These are phyloP conservation scores for Glebionis coronaria DNA, from an alignment of 129 eudicot species.

Conservation along the genomic window DNA sequence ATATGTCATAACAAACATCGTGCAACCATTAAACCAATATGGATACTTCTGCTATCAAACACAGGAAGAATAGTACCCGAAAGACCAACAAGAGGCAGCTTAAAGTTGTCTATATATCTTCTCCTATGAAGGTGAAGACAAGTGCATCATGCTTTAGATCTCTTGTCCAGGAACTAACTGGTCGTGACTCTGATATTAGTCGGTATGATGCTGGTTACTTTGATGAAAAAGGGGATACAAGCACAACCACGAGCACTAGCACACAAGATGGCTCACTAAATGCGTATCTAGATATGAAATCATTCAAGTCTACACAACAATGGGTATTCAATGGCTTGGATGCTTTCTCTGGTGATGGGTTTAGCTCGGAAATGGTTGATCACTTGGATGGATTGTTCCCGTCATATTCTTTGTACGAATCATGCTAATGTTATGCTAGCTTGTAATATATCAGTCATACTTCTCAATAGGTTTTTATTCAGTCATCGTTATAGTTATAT, in stretches of 20 bases:
- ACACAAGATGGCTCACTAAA: conserved; percentile 9
- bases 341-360: conserved; percentile 35
- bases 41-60: not conserved
- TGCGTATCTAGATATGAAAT: not conserved
- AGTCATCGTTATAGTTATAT: no score
- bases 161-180: conserved; percentile 74
- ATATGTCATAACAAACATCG: not conserved
- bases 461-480: no score
- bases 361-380: conserved; percentile 26
- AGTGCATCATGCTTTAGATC: conserved; percentile 54
- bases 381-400: conserved; percentile 37
- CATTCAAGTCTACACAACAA: conserved; percentile 6
- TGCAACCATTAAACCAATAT: not conserved
- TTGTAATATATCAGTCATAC: no score
- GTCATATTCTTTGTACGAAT: conserved; percentile 2
- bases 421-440: no score
- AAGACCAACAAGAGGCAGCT: conserved; percentile 30
- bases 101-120: conserved; percentile 78
- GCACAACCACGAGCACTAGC: not conserved
- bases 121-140: conserved; percentile 72
- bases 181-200: conserved; percentile 59
- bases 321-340: conserved; percentile 20
- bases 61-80: not conserved
- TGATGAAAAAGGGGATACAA: not conserved
- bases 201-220: conserved; percentile 25